Evolutionary conservation across 768 basidiomycete species (phyloP).

Genomic region (Leccinum broughii): DNA sequence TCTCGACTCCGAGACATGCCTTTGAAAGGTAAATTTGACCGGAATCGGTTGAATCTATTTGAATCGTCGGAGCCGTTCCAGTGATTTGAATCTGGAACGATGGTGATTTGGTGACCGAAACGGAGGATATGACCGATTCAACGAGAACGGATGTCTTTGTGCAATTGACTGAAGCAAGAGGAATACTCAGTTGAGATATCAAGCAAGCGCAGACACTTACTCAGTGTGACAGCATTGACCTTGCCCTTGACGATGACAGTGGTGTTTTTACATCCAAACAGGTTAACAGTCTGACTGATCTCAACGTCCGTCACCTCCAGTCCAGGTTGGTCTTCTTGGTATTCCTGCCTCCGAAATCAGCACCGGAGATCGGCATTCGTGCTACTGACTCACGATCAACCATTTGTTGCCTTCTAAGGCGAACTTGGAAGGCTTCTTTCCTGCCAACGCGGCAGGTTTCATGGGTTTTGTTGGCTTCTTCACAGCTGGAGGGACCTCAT

Average conservation of each 20-base stretch:
- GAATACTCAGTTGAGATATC: conserved; percentile 5
- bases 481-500: conserved; percentile 25
- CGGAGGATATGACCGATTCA: conserved; percentile 88
- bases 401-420: conserved; percentile 92
- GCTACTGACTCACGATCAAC: conserved; percentile 64
- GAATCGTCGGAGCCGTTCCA: conserved; percentile 87
- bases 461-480: conserved; percentile 79
- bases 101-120: conserved; percentile 87
- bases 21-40: conserved; percentile 94
- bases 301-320: conserved; percentile 76
- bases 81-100: conserved; percentile 93
- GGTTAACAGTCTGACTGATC: conserved; percentile 80
- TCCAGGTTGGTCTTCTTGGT: conserved; percentile 77
- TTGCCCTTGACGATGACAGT: conserved; percentile 88
- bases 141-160: conserved; percentile 84
- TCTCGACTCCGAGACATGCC: conserved; percentile 75
- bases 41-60: conserved; percentile 92
- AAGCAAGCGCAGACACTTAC: conserved; percentile 40
- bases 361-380: background rate
- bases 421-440: conserved; percentile 92
- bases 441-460: conserved; percentile 79
- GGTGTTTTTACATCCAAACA: conserved; percentile 88
- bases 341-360: conserved; percentile 59
- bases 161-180: conserved; percentile 67
- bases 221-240: conserved; percentile 88